phyloP scores from a whole-genome alignment of 2,329 filamentous ascomycete genomes.

The Tolypocladium nubicola region DNA sequence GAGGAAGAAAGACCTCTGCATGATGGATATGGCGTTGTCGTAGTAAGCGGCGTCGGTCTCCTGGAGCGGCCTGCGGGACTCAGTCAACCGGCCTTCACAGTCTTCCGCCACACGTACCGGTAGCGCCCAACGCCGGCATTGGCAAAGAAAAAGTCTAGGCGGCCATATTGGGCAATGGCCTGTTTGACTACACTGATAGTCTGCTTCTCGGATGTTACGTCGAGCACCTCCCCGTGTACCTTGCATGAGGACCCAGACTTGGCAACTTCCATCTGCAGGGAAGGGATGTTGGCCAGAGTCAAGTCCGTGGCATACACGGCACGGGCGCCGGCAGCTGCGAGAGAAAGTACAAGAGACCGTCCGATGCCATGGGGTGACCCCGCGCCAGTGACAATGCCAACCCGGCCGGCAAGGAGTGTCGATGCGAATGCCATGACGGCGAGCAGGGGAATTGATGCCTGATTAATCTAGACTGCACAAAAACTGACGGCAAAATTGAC shows the following conservation, averaged over 20 bases:
- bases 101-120: conserved; percentile 2
- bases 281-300: conserved; percentile 2
- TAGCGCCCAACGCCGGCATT: conserved; percentile 8
- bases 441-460: background rate
- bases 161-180: conserved; percentile 1
- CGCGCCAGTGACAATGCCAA: conserved; percentile 15
- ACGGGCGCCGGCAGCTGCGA: conserved; percentile 7
- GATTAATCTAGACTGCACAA: background rate
- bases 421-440: conserved; percentile 1
- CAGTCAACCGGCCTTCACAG: too few relatives aligned
- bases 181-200: background rate
- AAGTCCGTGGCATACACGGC: conserved; percentile 9
- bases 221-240: background rate
- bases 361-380: conserved; percentile 16
- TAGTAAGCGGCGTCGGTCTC: conserved; percentile 1
- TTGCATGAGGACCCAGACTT: background rate
- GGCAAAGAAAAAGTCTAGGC: conserved; percentile 11
- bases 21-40: conserved; percentile 2
- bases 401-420: conserved; percentile 7
- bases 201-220: background rate
- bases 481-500: too few relatives aligned
- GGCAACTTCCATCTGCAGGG: background rate
- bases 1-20: conserved; percentile 9
- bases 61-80: background rate
- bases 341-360: conserved; percentile 9